Conservation (phyloP, 2,329 filamentous ascomycete genomes). For the Byssoonygena ceratinophila region DNA sequence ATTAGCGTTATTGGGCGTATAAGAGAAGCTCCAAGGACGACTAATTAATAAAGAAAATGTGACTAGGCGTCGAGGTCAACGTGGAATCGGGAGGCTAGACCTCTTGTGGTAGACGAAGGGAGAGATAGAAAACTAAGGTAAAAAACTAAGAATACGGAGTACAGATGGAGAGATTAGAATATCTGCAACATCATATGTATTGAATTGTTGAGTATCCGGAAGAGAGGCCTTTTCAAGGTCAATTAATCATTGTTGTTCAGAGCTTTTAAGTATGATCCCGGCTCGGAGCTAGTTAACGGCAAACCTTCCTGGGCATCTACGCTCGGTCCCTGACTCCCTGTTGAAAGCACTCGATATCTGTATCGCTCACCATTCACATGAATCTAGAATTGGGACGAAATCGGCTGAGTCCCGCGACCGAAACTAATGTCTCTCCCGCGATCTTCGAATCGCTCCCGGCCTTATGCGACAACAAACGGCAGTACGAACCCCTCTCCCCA, state of each 20-base stretch:
- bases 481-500: conserved; percentile 2
- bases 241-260: background rate
- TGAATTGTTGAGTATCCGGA: too few species aligned
- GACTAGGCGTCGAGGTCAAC: background rate
- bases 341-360: background rate
- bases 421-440: too few species aligned
- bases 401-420: too few species aligned
- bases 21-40: background rate
- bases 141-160: too few species aligned
- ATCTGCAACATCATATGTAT: too few species aligned
- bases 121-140: too few species aligned
- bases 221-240: too few species aligned
- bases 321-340: background rate
- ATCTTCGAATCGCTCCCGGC: conserved; percentile 6
- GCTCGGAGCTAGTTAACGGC: background rate
- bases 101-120: too few species aligned
- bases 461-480: conserved; percentile 2
- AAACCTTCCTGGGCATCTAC: background rate
- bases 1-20: background rate
- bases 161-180: too few species aligned
- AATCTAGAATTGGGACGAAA: background rate
- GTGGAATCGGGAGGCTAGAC: too few species aligned
- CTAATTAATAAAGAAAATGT: too few species aligned
- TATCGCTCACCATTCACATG: too few species aligned
- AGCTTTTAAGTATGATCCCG: background rate